These are phyloP conservation scores for Suillus fuscotomentosus DNA, from an alignment of 768 basidiomycete genomes.

Conservation along the genomic window DNA sequence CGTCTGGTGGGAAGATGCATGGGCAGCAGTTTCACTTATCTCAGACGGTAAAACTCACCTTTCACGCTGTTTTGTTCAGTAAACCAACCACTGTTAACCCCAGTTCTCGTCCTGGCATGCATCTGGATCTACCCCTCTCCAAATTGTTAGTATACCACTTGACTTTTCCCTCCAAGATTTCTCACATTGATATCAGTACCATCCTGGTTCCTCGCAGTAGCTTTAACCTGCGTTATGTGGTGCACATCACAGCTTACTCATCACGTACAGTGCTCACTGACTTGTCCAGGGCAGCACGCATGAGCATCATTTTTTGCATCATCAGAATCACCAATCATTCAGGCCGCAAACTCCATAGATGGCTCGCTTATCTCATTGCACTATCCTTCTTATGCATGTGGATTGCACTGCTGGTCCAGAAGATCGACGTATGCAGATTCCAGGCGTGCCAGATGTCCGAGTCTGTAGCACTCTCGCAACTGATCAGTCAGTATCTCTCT, in stretches of 20 bases:
- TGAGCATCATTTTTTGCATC: conserved; percentile 24
- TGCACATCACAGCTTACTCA: neutral
- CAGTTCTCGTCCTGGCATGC: conserved; percentile 11
- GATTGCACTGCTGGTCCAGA: conserved; percentile 7
- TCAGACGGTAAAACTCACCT: neutral
- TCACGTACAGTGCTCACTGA: neutral
- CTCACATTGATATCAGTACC: neutral
- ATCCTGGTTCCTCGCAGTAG: conserved; percentile 15
- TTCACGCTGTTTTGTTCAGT: neutral
- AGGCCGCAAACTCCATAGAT: conserved; percentile 7
- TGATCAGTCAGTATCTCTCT: conserved; percentile 17
- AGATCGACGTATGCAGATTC: conserved; percentile 12
- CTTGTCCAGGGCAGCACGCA: conserved; percentile 18
- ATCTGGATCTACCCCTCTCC: conserved; percentile 5
- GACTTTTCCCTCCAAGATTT: neutral
- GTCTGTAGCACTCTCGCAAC: conserved; percentile 13
- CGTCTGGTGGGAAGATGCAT: conserved; percentile 1
- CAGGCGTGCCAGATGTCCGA: conserved; percentile 10
- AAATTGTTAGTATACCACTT: conserved; percentile 6
- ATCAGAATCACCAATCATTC: conserved; percentile 20
- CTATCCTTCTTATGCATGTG: conserved; percentile 16
- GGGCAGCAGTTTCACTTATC: neutral
- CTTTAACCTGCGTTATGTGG: conserved; percentile 21
- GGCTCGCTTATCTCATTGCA: conserved; percentile 10
- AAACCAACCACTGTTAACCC: neutral